A percentile compares a stretch with the other conserved stretches of the same genome.
These are phyloP conservation scores for Mycena sp. DNA, from an alignment of 1,284 basidiomycete species.

Conservation along the genomic window DNA sequence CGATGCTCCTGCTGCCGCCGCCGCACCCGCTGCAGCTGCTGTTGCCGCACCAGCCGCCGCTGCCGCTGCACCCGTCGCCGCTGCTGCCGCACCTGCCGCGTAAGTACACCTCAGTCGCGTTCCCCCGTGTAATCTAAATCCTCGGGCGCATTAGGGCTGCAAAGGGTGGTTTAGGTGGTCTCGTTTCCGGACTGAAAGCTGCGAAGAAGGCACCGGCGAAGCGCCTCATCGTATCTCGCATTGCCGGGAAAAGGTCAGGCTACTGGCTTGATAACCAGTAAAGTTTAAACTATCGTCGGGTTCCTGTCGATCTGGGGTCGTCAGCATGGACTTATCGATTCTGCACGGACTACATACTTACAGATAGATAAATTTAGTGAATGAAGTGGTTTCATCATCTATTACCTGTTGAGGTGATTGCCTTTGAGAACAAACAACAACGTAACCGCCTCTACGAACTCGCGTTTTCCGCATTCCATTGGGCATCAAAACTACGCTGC, in stretches of 20 bases:
- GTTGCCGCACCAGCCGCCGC: not conserved
- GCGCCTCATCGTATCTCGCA: slow-evolving; percentile 22
- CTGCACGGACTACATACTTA: too few relatives aligned
- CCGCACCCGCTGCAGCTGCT: not conserved
- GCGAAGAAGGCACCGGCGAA: slow-evolving; percentile 1
- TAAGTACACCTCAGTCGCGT: not conserved
- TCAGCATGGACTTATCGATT: too few relatives aligned
- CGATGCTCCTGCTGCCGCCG: not conserved
- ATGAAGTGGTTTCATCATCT: slow-evolving; percentile 21
- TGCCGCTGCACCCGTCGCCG: not conserved
- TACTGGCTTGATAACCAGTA: slow-evolving; percentile 28
- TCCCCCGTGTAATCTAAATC: too few relatives aligned
- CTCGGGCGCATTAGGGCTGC: not conserved
- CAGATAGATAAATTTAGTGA: slow-evolving; percentile 2
- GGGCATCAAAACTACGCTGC: too few relatives aligned
- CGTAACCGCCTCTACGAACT: not conserved
- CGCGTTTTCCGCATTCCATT: not conserved
- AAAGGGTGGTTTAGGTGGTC: not conserved
- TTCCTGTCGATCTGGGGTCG: too few relatives aligned
- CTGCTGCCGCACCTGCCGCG: too few relatives aligned
- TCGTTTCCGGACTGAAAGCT: not conserved
- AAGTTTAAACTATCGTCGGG: too few relatives aligned
- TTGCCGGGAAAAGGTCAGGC: slow-evolving; percentile 25
- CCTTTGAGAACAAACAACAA: not conserved
- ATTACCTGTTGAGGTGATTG: too few relatives aligned